Base-by-base conservation (phyloP, 495 filamentous ascomycete genomes). In the Pseudotulostoma volvatum region DNA sequence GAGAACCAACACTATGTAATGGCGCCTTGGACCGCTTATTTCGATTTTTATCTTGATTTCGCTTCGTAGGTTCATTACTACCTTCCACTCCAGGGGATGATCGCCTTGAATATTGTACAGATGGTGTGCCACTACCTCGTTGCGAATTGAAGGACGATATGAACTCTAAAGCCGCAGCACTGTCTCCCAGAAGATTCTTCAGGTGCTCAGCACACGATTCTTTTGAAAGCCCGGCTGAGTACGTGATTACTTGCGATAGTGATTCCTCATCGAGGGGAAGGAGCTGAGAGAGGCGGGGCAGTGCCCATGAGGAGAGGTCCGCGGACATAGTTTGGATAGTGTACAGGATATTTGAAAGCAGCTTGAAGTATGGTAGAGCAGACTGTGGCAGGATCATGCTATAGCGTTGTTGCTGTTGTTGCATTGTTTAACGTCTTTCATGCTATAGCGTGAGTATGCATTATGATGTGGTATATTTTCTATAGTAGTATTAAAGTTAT, bases 101-200 rank as follows among this genome's bases (percentile, higher is more conserved):
- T 45, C 38, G 49, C 44, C 34, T 56, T 44, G 7, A 53, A 41
- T 36, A 41, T 28, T 28, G 5, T 13, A 38, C 40, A 21, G n/a
- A n/a, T 18, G 32, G 34, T 13, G 49, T 48, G 36, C 41, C 60
- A 16, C 66, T 60, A 48, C 70, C 57, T 21, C 82, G 74, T 20
- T 74, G 77, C 7, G 76, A 64, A 53, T 90, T 96, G 67, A 93
- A 96, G 31, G 77, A 76, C 16, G 84, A 74, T 48, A 97, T 93
- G 54, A 96, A 97, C 42, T 93, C 85, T 42, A 95, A 57, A 1
- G 81, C 77, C 43, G 81, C 75, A 9, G 84, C 72, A 4, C 84
- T 84, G 53, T 93, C 84, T 33, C 86, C 90, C 1, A 97, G 73
- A 20, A 96, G 65, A 54, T 84, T 81, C 55, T 79, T 82, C 43